Evolutionary conservation across 2,329 filamentous ascomycete species (phyloP).

Genomic region (Aspergillus tamarii): DNA sequence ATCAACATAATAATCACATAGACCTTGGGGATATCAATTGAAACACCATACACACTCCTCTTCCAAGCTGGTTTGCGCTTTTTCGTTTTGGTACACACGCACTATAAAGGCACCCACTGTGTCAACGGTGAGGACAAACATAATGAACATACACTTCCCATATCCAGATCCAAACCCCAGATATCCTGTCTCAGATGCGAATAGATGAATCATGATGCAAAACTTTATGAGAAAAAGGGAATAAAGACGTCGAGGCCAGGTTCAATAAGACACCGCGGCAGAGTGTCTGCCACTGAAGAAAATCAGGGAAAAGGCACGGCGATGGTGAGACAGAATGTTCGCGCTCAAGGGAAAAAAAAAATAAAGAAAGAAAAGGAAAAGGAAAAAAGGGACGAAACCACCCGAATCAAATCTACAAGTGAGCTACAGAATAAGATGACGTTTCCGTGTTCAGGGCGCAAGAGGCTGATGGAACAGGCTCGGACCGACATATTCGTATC

Average conservation of each 20-base stretch:
- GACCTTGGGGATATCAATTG: slow-evolving; percentile 17
- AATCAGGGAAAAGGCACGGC: slow-evolving; percentile 6
- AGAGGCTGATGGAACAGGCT: background rate
- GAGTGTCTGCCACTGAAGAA: background rate
- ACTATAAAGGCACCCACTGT: slow-evolving; percentile 5
- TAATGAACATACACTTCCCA: slow-evolving; percentile 15
- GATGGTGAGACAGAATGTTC: slow-evolving; percentile 7
- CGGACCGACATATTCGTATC: slow-evolving; percentile 8
- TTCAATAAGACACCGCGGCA: background rate
- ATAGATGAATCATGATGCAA: slow-evolving; percentile 6
- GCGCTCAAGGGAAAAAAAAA: slow-evolving; percentile 11
- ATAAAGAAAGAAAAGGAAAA: slow-evolving; percentile 16
- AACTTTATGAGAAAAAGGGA: background rate
- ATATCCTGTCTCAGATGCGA: slow-evolving; percentile 19
- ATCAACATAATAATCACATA: slow-evolving; percentile 15
- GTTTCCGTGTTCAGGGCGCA: slow-evolving; percentile 9
- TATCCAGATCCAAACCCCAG: slow-evolving; percentile 12
- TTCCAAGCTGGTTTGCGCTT: slow-evolving; percentile 10
- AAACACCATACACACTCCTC: slow-evolving; percentile 15
- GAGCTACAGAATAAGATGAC: slow-evolving; percentile 16
- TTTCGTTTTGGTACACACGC: slow-evolving; percentile 15
- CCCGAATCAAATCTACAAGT: slow-evolving; percentile 24
- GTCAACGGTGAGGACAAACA: background rate
- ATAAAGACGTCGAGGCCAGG: slow-evolving; percentile 4
- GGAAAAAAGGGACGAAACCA: slow-evolving; percentile 18